A percentile compares a stretch with the other conserved stretches of the same genome.
Conservation (phyloP, 768 basidiomycete species). For the Gymnopilus dilepis region DNA sequence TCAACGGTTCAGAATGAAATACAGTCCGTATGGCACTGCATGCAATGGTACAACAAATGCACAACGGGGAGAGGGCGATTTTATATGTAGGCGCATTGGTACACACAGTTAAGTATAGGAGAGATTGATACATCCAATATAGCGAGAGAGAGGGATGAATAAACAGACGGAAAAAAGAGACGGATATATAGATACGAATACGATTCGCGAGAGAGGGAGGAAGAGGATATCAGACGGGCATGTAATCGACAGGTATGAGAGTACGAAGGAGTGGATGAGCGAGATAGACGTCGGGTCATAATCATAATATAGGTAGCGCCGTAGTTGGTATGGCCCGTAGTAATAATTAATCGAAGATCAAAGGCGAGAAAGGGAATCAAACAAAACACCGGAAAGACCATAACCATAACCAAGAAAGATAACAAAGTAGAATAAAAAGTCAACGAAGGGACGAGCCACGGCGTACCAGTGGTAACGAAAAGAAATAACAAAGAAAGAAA, state of each 20-base stretch:
- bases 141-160: slow-evolving; percentile 15
- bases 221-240: background rate
- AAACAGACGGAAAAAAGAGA: slow-evolving; percentile 19
- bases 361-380: slow-evolving; percentile 5
- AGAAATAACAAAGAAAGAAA: background rate
- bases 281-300: background rate
- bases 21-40: too few species aligned
- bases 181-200: slow-evolving; percentile 14
- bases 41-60: background rate
- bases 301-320: slow-evolving; percentile 15
- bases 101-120: slow-evolving; percentile 19
- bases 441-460: background rate
- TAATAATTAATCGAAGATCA: slow-evolving; percentile 3
- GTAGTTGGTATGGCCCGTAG: slow-evolving; percentile 3
- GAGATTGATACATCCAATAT: slow-evolving; percentile 43
- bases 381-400: background rate
- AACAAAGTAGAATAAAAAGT: background rate
- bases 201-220: background rate
- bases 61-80: slow-evolving; percentile 3
- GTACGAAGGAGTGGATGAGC: slow-evolving; percentile 10
- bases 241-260: background rate
- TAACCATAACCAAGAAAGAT: slow-evolving; percentile 7
- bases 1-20: background rate
- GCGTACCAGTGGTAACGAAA: background rate
- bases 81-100: slow-evolving; percentile 18